Evolutionary conservation across 1,139 yeast species (phyloP), one percentile per base, ranked within the genome.

Genomic region (Hansenula sp.): DNA sequence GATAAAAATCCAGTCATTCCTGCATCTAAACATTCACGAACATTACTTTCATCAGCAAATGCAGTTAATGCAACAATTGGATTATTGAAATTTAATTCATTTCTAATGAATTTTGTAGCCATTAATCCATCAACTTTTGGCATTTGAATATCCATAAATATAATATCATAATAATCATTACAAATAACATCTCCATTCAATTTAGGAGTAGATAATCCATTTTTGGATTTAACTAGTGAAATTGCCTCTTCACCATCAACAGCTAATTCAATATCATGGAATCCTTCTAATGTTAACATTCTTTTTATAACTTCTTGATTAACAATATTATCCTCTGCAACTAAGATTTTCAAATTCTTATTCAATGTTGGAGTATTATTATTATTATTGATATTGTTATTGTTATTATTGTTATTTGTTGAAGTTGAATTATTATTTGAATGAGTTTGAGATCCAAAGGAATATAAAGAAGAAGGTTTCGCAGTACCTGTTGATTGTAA

Each of bases 121-220:
- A 80, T 71, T 37, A 91, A 66, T 2, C 99, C 99, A 62, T 90
- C 96, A 53, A 88, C 74, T 54, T 78, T 81, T 3, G 98, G 99
- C 99, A 93, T 93, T 63, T 90, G 96, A 42, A 93, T 89, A 66
- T 93, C 99, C 98, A 93, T 91, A 59, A 93, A 86, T 8, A 93
- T 79, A 43, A 93, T 66, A 57, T 87, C 93, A 61, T 74, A 89
- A 21, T 62, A 55, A n/a, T 61, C 63, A 9, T 59, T 60, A 11
- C 50, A 38, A 1, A 38, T 46, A 11, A 49, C 38, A 16, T 65
- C 64, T 10, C 38, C 35, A 15, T 42, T 41, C 25, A 21, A 9
- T 6, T 3, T 25, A 18, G 12, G 32, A 28, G 6, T 63, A 15
- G 58, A 57, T 16, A 21, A 16, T 66, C 72, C 44, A 71, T 67